Evolutionary conservation across 176 grass and related monocot genomes (phyloP), one percentile per base, ranked within the genome.

Genomic region (Poa pratensis): DNA sequence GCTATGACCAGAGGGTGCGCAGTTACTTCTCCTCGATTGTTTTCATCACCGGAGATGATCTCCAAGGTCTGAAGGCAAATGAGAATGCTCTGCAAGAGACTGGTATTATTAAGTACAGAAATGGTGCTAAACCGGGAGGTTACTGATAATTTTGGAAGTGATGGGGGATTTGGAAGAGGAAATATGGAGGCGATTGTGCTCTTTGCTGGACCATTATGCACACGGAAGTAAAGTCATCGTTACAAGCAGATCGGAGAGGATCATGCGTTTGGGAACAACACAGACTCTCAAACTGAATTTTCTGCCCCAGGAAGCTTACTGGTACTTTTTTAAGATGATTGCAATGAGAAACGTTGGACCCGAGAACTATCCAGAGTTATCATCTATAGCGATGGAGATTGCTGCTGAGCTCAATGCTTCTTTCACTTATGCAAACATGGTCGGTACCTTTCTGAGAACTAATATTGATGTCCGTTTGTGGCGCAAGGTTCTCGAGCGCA

Each of bases 261-360:
- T 40, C 28, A 7, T 43, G 19, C 51, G 28, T 4, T 11, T 82
- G 14, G 82, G 75, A 51, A 71, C 63, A 20, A 32, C 84, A n/a
- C 22, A 39, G 34, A 43, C 77, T 2, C 53, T 90, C 26, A 59
- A 1, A 30, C 19, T 90, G 16, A 18, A 77, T 2, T 5, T 20
- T 23, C 49, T 89, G 30, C 13, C 76, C 2, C 26, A 1, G 0
- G 88, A 89, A n/a, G 77, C 82, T 39, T 85, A 81, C 48, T 40
- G 66, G 68, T 64, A 79, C 5, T 83, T 87, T 17, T 90, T 90
- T 27, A 78, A 78, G 72, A 79, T 77, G 37, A 63, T 82, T 49
- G 61, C 83, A 0, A 23, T 90, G 10, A 42, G 88, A 14, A 78
- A 53, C 15, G 46, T 62, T 49, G 46, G 70, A 11, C 49, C 61